These are phyloP conservation scores for Cornus controversa DNA, from an alignment of 148 eudicot species.

Conservation along the genomic window DNA sequence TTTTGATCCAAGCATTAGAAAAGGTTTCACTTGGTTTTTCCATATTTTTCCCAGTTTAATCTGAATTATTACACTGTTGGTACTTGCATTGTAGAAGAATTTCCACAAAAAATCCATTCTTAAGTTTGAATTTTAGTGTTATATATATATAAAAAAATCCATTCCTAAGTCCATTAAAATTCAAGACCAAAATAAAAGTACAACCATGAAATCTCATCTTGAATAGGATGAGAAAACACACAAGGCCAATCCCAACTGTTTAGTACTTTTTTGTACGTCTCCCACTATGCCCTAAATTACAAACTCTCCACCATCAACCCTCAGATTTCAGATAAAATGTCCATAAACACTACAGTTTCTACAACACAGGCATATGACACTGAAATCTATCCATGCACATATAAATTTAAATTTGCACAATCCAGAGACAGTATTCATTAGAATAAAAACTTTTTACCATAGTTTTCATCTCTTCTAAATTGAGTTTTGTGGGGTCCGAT, in stretches of 20 bases:
- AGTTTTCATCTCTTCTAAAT: conserved; percentile 91
- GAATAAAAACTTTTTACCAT: conserved; percentile 48
- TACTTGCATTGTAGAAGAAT: too few species aligned
- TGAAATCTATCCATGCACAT: neutral
- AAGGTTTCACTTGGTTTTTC: neutral
- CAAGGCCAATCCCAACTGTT: neutral
- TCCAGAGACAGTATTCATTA: neutral
- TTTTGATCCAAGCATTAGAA: neutral
- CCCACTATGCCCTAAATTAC: too few species aligned
- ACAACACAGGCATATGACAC: neutral
- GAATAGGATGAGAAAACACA: neutral
- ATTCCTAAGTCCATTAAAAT: neutral
- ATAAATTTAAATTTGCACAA: neutral
- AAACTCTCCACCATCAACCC: neutral
- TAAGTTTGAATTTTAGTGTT: too few species aligned
- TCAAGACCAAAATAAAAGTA: neutral
- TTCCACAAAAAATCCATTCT: too few species aligned
- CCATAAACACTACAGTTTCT: neutral
- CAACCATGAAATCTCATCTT: too few species aligned
- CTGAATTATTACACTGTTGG: neutral
- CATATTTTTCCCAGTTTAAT: neutral
- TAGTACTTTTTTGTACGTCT: too few species aligned
- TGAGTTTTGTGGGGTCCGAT: conserved; percentile 93
- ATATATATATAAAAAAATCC: too few species aligned
- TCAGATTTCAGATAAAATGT: neutral